Evolutionary conservation across 495 filamentous ascomycete species (phyloP), one percentile per base, ranked within the genome.

Genomic region (Tuber microsphaerosporum): DNA sequence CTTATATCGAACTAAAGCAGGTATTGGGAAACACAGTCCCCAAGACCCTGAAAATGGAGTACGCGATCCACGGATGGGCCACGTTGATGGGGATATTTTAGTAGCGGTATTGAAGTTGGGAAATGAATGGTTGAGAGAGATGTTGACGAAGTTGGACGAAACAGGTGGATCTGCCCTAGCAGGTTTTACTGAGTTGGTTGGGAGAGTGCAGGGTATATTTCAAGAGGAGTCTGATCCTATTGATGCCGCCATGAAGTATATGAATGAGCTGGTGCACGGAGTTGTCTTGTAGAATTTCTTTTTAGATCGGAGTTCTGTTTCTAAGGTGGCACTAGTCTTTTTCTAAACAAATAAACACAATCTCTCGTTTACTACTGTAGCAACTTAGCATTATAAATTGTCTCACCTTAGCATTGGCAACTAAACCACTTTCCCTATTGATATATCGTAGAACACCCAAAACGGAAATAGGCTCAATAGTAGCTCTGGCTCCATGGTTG

Each of bases 181-280:
- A 56, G 78, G 73, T 44, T 82, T 82, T 22, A 85, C 86, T 82
- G 82, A 86, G 74, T 84, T 89, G n/a, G 82, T 87, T 77, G 84
- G 86, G 37, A 84, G 84, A 37, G 72, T 89, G 75, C 87, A 87
- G 84, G 86, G 87, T 82, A 86, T 84, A 77, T 34, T 31, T 34
- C 84, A 86, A 0, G 82, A 81, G 70, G 85, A 87, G 72, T 86
- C 86, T 4, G 88, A 89, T 70, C 73, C 77, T 37, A 70, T 79
- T 82, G 83, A 78, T 14, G 82, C 85, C 75, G 81, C 89, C 74
- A 81, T 83, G 39, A 76, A 75, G 34, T 90, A 88, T 85, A 81
- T 90, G 78, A 84, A 87, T 72, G 83, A 84, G 69, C 79, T 86
- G 39, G 73, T 82, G 42, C 74, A 82, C 69, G 79, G 77, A 75